Evolutionary conservation across 2,329 filamentous ascomycete genomes (phyloP).

Genomic region (Exophiala viscosa): DNA sequence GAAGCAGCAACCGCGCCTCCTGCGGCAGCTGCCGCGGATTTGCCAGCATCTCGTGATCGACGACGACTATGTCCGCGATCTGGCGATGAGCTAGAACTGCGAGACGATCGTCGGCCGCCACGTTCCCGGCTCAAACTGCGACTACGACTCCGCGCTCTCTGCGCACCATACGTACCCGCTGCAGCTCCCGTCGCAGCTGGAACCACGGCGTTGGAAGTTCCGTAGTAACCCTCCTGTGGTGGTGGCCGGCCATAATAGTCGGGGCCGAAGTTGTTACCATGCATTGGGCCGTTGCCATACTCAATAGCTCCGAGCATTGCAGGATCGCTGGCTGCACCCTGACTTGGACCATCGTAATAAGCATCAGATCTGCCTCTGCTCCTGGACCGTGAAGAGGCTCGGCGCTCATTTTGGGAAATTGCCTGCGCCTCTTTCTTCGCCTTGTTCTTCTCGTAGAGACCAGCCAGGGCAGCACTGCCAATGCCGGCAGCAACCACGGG

Average conservation of each 20-base stretch:
- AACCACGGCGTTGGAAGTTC: slow-evolving; percentile 38
- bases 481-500: slow-evolving; percentile 60
- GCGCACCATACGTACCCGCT: slow-evolving; percentile 30
- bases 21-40: slow-evolving; percentile 56
- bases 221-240: slow-evolving; percentile 39
- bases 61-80: slow-evolving; percentile 37
- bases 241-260: slow-evolving; percentile 45
- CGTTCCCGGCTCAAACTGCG: slow-evolving; percentile 42
- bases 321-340: slow-evolving; percentile 47
- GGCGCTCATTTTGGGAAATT: slow-evolving; percentile 31
- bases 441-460: slow-evolving; percentile 61
- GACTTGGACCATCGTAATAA: slow-evolving; percentile 39
- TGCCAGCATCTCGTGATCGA: slow-evolving; percentile 44
- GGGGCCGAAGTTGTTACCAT: slow-evolving; percentile 50
- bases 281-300: slow-evolving; percentile 61
- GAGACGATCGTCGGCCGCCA: slow-evolving; percentile 33
- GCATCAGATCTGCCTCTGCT: slow-evolving; percentile 42
- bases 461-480: slow-evolving; percentile 58
- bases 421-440: slow-evolving; percentile 50
- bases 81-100: slow-evolving; percentile 36
- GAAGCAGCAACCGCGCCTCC: slow-evolving; percentile 56
- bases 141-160: slow-evolving; percentile 43
- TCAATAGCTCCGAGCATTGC: slow-evolving; percentile 51
- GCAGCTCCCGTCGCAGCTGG: slow-evolving; percentile 35
- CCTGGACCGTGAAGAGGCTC: slow-evolving; percentile 42